phyloP scores from a whole-genome alignment of 306 rosid species.

The Malus fusca region DNA sequence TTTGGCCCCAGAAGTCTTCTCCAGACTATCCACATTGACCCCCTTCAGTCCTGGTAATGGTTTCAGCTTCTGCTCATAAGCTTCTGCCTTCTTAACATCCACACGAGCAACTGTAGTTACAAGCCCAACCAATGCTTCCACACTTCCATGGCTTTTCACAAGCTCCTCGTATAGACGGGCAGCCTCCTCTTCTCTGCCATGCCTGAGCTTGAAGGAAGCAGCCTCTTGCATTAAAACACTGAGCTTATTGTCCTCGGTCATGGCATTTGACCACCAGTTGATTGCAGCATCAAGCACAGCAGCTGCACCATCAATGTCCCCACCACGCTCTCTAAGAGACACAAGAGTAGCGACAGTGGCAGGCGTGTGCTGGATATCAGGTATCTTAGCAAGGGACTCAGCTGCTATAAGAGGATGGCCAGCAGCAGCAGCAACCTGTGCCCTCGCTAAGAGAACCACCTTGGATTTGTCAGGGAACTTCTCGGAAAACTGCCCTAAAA shows the following conservation, averaged over 20 bases:
- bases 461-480: constrained; percentile 74
- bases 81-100: constrained; percentile 83
- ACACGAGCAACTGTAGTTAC: constrained; percentile 70
- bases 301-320: constrained; percentile 83
- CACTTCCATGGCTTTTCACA: constrained; percentile 72
- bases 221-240: constrained; percentile 76
- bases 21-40: constrained; percentile 78
- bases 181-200: constrained; percentile 81
- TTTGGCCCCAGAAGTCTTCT: constrained; percentile 78
- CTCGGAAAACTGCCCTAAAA: constrained; percentile 64
- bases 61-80: constrained; percentile 75
- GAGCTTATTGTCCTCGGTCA: constrained; percentile 80
- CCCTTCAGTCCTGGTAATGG: constrained; percentile 73
- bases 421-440: constrained; percentile 95
- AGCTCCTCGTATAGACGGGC: constrained; percentile 75
- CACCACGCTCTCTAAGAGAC: constrained; percentile 80
- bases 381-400: constrained; percentile 70
- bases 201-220: constrained; percentile 81
- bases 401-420: constrained; percentile 85
- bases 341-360: constrained; percentile 95
- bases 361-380: constrained; percentile 85
- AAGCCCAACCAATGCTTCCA: constrained; percentile 83
- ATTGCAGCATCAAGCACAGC: constrained; percentile 79
- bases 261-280: constrained; percentile 92
- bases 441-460: constrained; percentile 63